phyloP scores from a whole-genome alignment of 2,329 filamentous ascomycete species.

The Pseudovirgaria hyperparasitica region DNA sequence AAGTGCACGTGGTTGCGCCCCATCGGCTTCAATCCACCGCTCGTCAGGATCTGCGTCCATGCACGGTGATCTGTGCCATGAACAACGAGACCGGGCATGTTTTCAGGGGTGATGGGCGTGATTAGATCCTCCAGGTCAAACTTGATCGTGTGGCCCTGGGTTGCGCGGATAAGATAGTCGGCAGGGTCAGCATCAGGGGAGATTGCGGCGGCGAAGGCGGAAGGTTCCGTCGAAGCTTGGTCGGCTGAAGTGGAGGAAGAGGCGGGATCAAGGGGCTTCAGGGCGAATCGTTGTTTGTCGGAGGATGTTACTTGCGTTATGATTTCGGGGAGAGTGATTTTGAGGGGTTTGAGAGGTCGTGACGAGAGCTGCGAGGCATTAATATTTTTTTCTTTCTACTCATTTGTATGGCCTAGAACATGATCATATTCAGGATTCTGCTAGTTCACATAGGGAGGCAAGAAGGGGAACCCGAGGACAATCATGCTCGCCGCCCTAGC shows the following conservation, averaged over 20 bases:
- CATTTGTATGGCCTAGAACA: background rate
- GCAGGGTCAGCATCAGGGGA: conserved; percentile 35
- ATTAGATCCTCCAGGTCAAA: conserved; percentile 60
- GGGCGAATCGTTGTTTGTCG: conserved; percentile 82
- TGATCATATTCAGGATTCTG: background rate
- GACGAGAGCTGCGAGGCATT: conserved; percentile 38
- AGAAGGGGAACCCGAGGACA: background rate
- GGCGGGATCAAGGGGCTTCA: conserved; percentile 43
- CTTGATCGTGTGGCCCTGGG: conserved; percentile 84
- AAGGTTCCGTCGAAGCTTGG: conserved; percentile 1
- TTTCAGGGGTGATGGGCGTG: conserved; percentile 46
- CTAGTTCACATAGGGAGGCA: background rate
- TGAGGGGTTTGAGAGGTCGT: conserved; percentile 50
- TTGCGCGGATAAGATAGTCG: conserved; percentile 81
- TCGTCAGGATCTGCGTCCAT: conserved; percentile 61
- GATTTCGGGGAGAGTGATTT: conserved; percentile 66
- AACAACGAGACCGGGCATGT: conserved; percentile 55
- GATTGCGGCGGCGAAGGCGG: conserved; percentile 7
- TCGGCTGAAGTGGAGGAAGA: conserved; percentile 2
- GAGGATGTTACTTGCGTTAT: conserved; percentile 55
- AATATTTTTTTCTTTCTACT: background rate
- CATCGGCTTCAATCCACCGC: conserved; percentile 73
- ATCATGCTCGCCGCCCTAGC: background rate
- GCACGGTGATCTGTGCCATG: conserved; percentile 82
- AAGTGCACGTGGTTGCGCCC: conserved; percentile 82